These are phyloP conservation scores for Mikania micrantha DNA, from an alignment of 129 eudicot genomes.

Conservation along the genomic window DNA sequence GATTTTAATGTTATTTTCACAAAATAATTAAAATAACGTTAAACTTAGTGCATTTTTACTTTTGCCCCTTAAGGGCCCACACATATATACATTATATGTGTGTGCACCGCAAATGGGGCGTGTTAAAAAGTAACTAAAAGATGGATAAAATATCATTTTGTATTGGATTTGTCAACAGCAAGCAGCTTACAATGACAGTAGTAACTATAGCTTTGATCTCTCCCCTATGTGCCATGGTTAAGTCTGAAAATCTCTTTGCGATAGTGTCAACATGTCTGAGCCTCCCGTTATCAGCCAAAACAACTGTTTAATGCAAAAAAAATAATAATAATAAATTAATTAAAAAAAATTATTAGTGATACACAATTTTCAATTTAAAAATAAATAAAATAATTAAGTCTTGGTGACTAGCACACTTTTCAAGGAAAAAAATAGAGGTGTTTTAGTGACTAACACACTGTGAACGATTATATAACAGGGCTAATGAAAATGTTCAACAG, in stretches of 20 bases:
- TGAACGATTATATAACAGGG: not conserved
- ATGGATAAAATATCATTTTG: not conserved
- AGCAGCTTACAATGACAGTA: slow-evolving; percentile 75
- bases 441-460: not conserved
- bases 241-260: slow-evolving; percentile 63
- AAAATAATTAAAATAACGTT: no score
- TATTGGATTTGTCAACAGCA: not conserved
- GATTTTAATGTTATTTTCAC: no score
- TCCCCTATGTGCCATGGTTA: slow-evolving; percentile 90
- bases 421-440: no score
- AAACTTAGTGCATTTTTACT: no score
- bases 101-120: no score
- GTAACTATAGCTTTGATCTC: slow-evolving; percentile 76
- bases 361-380: no score
- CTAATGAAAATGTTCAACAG: not conserved
- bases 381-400: no score
- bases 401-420: no score
- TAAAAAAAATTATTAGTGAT: no score
- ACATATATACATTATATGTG: no score
- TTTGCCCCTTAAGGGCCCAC: no score
- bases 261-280: slow-evolving; percentile 51
- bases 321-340: no score
- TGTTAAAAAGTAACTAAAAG: not conserved
- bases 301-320: slow-evolving; percentile 31
- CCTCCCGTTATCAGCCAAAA: slow-evolving; percentile 84